Evolutionary conservation across 2,329 filamentous ascomycete genomes (phyloP), one percentile per base, ranked within the genome.

Genomic region (Ophiocordyceps sinensis): DNA sequence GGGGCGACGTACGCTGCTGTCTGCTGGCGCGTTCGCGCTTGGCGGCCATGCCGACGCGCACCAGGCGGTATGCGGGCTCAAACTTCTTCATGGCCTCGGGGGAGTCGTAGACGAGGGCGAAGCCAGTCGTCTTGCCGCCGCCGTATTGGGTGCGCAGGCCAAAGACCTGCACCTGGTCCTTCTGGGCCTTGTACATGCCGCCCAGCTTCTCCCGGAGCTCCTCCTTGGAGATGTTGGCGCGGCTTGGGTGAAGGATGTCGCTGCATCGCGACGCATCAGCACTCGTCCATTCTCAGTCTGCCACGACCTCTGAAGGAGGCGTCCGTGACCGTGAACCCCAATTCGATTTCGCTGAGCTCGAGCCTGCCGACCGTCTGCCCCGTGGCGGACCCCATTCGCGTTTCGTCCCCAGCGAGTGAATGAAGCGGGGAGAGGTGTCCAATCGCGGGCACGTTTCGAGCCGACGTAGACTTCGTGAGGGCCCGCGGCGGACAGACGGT

Each of bases 51-150:
- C 89, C 91, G 65, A 94, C 85, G 57, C 91, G 81, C 68, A 98
- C 79, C 58, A 95, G 80, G 70, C 91, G 82, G 83, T 95, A 95
- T 72, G 83, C 82, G 60, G 91, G 91, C 81, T 98, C 91, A 71
- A 96, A 98, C 75, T 96, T 96, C 85, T 95, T 95, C 82, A 98
- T 82, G 61, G 88, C 86, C 78, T 98, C 91, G 64, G 79, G 74
- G 55, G 85, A 94, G 73, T 98, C 91, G 80, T 98, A 98, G 75
- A 98, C 77, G 62, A 96, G 86, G 55, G 87, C 91, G 67, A 98
- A 98, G 61, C 91, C 91, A 54, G 89, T 96, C 69, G 85, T 94
- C 84, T 98, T 98, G 77, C 91, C 91, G 66, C 91, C 91, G 89
- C 91, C 91, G 67, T 84, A 98, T 68, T 96, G 89, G 59, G 91